These are phyloP conservation scores for Mangifera indica DNA, from an alignment of 345 rosid genomes.

Conservation along the genomic window DNA sequence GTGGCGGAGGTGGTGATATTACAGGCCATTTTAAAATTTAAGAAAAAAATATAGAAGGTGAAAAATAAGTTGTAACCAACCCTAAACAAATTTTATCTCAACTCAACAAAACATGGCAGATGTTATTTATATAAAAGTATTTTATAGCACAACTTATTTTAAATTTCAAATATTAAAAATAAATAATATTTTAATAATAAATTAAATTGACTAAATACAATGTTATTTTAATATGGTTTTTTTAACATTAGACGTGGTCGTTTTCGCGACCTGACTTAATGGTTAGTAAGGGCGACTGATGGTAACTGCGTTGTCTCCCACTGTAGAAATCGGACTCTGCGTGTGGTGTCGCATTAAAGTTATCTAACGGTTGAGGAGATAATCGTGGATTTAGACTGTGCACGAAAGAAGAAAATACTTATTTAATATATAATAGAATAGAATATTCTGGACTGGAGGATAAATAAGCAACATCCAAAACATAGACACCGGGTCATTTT, in stretches of 20 bases:
- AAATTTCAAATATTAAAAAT: too few species aligned
- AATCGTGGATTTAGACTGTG: conserved; percentile 21
- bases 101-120: too few species aligned
- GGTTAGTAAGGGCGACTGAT: neutral
- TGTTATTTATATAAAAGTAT: too few species aligned
- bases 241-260: neutral
- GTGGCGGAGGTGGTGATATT: too few species aligned
- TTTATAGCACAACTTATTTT: too few species aligned
- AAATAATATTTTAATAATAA: too few species aligned
- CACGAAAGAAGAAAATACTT: neutral
- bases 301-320: neutral
- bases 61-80: too few species aligned
- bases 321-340: conserved; percentile 12
- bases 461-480: neutral
- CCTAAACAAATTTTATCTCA: too few species aligned
- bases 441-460: neutral
- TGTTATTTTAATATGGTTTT: too few species aligned
- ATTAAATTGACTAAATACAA: too few species aligned
- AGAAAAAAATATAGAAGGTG: too few species aligned
- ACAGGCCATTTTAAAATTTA: too few species aligned
- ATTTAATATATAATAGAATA: neutral
- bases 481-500: neutral
- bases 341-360: neutral
- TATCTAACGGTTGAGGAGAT: conserved; percentile 10
- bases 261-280: neutral